phyloP scores from a whole-genome alignment of 306 rosid species.

The Lathyrus aphaca region DNA sequence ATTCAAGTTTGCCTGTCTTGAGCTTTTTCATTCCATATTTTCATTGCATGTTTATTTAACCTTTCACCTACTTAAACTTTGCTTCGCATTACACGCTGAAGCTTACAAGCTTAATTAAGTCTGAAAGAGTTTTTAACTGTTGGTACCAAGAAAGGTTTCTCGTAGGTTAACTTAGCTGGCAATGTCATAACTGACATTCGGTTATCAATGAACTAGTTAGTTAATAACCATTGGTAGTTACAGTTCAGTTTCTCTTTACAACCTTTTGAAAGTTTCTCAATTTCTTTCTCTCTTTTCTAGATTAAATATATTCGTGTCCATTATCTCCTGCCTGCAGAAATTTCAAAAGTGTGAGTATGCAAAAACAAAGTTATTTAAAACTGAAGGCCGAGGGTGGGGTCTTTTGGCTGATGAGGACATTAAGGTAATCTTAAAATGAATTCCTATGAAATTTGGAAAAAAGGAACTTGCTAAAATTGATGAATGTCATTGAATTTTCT shows the following conservation, averaged over 20 bases:
- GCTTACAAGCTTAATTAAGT: background rate
- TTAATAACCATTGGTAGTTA: background rate
- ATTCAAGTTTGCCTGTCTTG: conserved; percentile 1
- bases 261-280: background rate
- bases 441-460: conserved; percentile 26
- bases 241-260: background rate
- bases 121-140: conserved; percentile 1
- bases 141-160: background rate
- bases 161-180: background rate
- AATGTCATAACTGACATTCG: background rate
- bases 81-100: conserved; percentile 25
- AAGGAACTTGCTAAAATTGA: conserved; percentile 11
- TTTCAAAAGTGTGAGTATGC: conserved; percentile 91
- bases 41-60: conserved; percentile 1
- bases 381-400: conserved; percentile 96
- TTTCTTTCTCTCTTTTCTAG: conserved; percentile 6
- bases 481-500: conserved; percentile 31
- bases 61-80: conserved; percentile 36
- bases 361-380: conserved; percentile 80
- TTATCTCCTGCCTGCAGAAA: conserved; percentile 58
- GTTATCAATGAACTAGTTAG: conserved; percentile 7
- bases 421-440: conserved; percentile 56
- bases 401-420: conserved; percentile 84
- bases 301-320: conserved; percentile 36
- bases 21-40: conserved; percentile 6